Conservation (phyloP, 371 early-diverging fungal species). For the Mucor saturninus region DNA sequence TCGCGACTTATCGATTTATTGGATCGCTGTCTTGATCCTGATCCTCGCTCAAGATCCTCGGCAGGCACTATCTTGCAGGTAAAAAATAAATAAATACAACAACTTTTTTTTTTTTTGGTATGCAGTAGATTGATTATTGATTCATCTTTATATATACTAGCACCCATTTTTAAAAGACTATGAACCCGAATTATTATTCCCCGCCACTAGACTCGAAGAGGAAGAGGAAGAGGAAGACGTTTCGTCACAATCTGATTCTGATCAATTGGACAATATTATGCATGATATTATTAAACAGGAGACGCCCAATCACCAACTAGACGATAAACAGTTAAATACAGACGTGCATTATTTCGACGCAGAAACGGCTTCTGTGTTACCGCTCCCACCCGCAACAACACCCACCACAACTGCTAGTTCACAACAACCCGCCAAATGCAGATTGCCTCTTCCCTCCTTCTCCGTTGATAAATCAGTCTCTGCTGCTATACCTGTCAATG, state of each 20-base stretch:
- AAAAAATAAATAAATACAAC: conserved; percentile 1
- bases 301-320: conserved; percentile 19
- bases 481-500: conserved; percentile 35
- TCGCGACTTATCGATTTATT: conserved; percentile 40
- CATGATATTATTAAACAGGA: conserved; percentile 26
- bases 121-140: neutral
- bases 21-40: conserved; percentile 46
- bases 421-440: conserved; percentile 29
- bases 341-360: conserved; percentile 33
- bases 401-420: neutral
- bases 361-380: conserved; percentile 14
- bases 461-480: conserved; percentile 32
- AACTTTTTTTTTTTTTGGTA: neutral
- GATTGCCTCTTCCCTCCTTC: conserved; percentile 47
- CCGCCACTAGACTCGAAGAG: conserved; percentile 28
- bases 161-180: conserved; percentile 49
- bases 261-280: conserved; percentile 19
- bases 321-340: conserved; percentile 29
- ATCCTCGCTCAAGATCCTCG: conserved; percentile 41
- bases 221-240: conserved; percentile 5
- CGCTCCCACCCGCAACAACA: conserved; percentile 7
- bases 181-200: conserved; percentile 45
- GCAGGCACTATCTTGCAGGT: conserved; percentile 45
- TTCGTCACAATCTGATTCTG: conserved; percentile 27
- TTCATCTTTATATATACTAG: conserved; percentile 22